These are phyloP conservation scores for Aegilops bicornis DNA, from an alignment of 176 grass and related monocot genomes.

Conservation along the genomic window DNA sequence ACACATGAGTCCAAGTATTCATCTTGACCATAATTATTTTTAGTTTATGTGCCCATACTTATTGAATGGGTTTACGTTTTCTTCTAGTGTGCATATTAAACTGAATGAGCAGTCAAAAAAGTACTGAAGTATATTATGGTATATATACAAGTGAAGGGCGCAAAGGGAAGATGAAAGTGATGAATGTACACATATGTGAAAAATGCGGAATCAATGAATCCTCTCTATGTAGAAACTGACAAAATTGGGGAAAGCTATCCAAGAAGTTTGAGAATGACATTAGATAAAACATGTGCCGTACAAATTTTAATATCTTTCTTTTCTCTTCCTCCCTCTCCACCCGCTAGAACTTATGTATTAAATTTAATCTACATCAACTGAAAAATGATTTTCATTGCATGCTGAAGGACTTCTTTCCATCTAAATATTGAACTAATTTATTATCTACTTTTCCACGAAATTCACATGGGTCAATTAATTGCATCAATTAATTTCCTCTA, in stretches of 20 bases:
- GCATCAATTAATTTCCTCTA: background rate
- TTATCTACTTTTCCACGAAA: no score
- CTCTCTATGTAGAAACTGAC: background rate
- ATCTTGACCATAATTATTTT: no score
- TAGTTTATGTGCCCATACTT: background rate
- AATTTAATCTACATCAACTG: no score
- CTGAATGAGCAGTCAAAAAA: no score
- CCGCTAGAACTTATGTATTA: no score
- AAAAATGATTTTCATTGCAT: no score
- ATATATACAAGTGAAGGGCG: background rate
- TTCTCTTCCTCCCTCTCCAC: background rate
- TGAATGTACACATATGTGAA: background rate
- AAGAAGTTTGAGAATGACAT: background rate
- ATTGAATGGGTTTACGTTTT: background rate
- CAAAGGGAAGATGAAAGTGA: background rate
- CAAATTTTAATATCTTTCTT: background rate
- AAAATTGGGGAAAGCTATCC: background rate
- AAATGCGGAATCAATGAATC: background rate
- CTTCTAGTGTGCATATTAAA: background rate
- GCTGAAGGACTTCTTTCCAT: no score
- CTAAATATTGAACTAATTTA: no score
- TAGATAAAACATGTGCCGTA: background rate
- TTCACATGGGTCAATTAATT: background rate
- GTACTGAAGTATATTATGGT: background rate
- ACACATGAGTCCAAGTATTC: no score